phyloP scores from a whole-genome alignment of 192 early-diverging fungal species.

The Linderina pennispora region DNA sequence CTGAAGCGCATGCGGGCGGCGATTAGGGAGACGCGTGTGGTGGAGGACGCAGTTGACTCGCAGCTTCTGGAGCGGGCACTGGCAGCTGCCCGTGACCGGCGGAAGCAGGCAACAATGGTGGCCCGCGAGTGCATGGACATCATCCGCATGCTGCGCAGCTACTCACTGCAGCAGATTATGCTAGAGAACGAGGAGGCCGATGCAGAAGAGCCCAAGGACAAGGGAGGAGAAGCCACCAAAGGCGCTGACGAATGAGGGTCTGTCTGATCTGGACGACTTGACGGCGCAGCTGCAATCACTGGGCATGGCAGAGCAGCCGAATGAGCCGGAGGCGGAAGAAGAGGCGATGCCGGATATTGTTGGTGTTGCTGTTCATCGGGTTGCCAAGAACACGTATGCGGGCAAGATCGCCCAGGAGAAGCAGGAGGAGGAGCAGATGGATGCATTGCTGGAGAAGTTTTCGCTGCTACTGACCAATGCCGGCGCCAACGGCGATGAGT shows the following conservation, averaged over 20 bases:
- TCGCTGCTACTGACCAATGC: neutral
- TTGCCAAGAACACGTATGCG: neutral
- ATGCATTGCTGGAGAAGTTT: conserved; percentile 14
- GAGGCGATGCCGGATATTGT: neutral
- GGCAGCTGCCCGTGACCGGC: conserved; percentile 9
- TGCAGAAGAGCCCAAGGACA: neutral
- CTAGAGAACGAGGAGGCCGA: conserved; percentile 1
- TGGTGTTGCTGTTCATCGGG: neutral
- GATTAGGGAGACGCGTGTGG: conserved; percentile 13
- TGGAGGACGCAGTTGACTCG: conserved; percentile 3
- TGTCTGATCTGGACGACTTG: conserved; percentile 24
- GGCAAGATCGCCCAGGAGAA: neutral
- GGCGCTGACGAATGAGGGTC: conserved; percentile 1
- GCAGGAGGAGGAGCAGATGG: conserved; percentile 20
- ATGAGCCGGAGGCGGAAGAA: neutral
- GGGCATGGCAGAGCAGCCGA: conserved; percentile 19
- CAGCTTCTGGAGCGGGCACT: conserved; percentile 1
- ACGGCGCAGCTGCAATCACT: conserved; percentile 26
- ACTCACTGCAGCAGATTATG: conserved; percentile 1
- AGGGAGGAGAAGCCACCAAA: neutral
- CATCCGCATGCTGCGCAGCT: conserved; percentile 19
- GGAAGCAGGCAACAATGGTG: conserved; percentile 11
- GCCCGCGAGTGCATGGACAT: conserved; percentile 34
- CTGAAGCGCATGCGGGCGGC: conserved; percentile 23
- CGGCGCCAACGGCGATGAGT: too few species aligned